A percentile compares a stretch with the other conserved stretches of the same genome.
Conservation (phyloP, 108 stramenopile species). For the Tribonema minus region DNA sequence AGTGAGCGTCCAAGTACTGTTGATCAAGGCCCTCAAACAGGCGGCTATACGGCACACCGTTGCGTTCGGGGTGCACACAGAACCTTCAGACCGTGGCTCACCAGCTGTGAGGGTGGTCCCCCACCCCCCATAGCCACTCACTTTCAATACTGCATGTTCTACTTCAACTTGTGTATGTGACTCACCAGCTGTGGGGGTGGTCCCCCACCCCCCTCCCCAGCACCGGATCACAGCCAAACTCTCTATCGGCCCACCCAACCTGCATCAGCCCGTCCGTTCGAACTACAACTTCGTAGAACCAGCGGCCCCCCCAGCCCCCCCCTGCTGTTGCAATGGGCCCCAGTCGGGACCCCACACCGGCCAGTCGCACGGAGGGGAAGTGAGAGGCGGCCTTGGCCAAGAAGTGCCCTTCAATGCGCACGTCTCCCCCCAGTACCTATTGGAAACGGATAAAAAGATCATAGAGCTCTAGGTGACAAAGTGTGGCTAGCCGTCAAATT, state of each 20-base stretch:
- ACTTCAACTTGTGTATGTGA: too few species aligned
- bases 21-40: too few species aligned
- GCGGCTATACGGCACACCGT: too few species aligned
- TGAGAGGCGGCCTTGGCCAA: constrained; percentile 35
- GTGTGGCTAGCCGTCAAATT: too few species aligned
- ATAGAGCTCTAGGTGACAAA: too few species aligned
- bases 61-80: too few species aligned
- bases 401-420: constrained; percentile 13
- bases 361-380: constrained; percentile 48
- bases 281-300: constrained; percentile 58
- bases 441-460: too few species aligned
- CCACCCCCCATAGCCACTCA: too few species aligned
- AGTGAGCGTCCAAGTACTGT: too few species aligned
- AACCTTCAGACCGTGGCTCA: too few species aligned
- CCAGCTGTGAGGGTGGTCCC: too few species aligned
- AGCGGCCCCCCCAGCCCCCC: constrained; percentile 18
- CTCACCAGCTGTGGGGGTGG: constrained; percentile 42
- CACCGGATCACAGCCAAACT: constrained; percentile 37
- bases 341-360: not conserved
- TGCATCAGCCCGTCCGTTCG: constrained; percentile 58
- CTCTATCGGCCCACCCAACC: constrained; percentile 55
- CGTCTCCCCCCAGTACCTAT: constrained; percentile 28
- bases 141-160: too few species aligned
- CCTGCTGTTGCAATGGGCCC: not conserved
- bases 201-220: constrained; percentile 58